Conservation (phyloP, 2,329 filamentous ascomycete genomes). For the Aspergillus awamori region DNA sequence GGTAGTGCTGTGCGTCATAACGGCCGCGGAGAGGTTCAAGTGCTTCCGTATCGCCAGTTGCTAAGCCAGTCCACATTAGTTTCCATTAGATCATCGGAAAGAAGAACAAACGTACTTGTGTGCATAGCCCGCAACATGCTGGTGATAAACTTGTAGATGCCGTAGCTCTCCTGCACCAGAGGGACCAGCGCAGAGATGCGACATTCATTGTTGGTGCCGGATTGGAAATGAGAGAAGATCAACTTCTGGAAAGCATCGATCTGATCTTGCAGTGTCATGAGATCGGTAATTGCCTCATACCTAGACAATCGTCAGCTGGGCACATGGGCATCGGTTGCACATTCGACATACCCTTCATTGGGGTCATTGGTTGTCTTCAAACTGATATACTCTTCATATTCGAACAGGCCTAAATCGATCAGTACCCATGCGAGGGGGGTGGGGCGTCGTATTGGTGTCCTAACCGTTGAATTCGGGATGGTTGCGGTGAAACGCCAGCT, state of each 20-base stretch:
- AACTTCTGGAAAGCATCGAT: conserved; percentile 99
- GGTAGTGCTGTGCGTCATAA: conserved; percentile 95
- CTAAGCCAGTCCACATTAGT: conserved; percentile 44
- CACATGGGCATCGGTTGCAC: too few species aligned
- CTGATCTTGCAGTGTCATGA: conserved; percentile 96
- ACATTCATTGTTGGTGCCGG: conserved; percentile 92
- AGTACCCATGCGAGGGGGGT: neutral
- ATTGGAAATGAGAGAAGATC: conserved; percentile 94
- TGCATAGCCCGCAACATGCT: conserved; percentile 99
- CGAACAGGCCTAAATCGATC: conserved; percentile 68
- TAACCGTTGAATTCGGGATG: conserved; percentile 95
- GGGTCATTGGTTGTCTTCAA: conserved; percentile 98
- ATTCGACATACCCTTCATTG: conserved; percentile 76
- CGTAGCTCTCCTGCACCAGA: conserved; percentile 95
- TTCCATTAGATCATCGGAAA: neutral
- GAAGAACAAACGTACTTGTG: conserved; percentile 63
- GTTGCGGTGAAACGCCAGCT: conserved; percentile 93
- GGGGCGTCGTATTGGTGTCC: conserved; percentile 14
- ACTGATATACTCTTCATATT: conserved; percentile 98
- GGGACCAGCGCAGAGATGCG: conserved; percentile 91
- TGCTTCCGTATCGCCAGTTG: conserved; percentile 90
- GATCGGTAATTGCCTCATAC: conserved; percentile 90
- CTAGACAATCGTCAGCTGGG: conserved; percentile 38
- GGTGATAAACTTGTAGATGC: conserved; percentile 99
- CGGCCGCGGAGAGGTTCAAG: conserved; percentile 82